Conservation (phyloP, 208 protist species). For the Acanthamoeba triangularis region DNA sequence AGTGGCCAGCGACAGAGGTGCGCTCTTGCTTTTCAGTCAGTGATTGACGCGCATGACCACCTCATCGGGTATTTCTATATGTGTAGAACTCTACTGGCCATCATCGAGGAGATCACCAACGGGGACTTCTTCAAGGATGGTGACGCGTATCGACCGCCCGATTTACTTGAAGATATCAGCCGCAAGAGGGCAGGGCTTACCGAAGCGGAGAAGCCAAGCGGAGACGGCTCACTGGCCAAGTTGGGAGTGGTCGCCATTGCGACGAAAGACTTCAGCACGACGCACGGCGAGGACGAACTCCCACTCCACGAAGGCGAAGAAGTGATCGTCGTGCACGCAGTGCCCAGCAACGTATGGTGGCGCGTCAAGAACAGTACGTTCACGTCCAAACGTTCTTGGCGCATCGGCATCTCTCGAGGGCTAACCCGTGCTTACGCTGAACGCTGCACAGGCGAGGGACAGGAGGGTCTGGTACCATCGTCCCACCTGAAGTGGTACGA, state of each 20-base stretch:
- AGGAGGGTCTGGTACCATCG: neutral
- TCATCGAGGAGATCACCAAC: neutral
- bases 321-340: neutral
- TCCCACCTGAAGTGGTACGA: constrained; percentile 26
- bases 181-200: neutral
- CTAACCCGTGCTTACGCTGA: neutral
- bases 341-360: neutral
- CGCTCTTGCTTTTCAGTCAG: neutral
- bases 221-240: neutral
- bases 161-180: neutral
- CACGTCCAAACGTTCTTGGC: neutral
- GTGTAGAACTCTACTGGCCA: neutral
- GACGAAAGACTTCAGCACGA: neutral
- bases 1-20: neutral
- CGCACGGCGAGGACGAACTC: neutral
- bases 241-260: neutral
- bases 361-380: neutral
- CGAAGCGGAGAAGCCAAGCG: neutral
- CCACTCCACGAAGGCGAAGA: neutral
- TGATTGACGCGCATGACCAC: neutral
- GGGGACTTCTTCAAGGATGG: neutral
- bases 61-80: neutral
- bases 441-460: neutral
- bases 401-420: too few species aligned
- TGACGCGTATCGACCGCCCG: neutral